Conservation (phyloP, 192 early-diverging fungal species). For the Pilobolus umbonatus region DNA sequence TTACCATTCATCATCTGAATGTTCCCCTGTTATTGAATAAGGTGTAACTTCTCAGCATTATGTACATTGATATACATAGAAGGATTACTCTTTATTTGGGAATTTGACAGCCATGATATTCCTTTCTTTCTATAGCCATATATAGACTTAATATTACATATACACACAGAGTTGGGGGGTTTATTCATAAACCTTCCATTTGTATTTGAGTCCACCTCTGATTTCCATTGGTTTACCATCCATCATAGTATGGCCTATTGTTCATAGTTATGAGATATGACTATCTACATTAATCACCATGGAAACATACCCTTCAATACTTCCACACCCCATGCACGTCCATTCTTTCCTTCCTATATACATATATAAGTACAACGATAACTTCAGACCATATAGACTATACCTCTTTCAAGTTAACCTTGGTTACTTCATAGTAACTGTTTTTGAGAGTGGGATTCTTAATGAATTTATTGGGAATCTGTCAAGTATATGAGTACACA, state of each 20-base stretch:
- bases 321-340: conserved; percentile 22
- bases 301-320: conserved; percentile 11
- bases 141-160: no score
- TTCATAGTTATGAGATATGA: no score
- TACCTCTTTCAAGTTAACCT: conserved; percentile 21
- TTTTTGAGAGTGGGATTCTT: conserved; percentile 14
- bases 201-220: conserved; percentile 13
- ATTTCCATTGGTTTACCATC: conserved; percentile 20
- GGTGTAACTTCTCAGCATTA: no score
- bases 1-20: no score
- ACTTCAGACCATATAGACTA: background rate
- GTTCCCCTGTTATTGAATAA: no score
- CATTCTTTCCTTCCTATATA: conserved; percentile 13
- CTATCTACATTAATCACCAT: background rate
- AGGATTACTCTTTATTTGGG: no score
- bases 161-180: no score
- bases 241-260: conserved; percentile 9
- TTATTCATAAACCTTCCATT: conserved; percentile 8
- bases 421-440: conserved; percentile 26
- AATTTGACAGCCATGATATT: no score
- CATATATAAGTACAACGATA: background rate
- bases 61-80: no score
- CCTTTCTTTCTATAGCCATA: no score
- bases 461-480: conserved; percentile 17
- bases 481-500: background rate